phyloP scores from a whole-genome alignment of 129 eudicot genomes.

The Flaveria robusta region DNA sequence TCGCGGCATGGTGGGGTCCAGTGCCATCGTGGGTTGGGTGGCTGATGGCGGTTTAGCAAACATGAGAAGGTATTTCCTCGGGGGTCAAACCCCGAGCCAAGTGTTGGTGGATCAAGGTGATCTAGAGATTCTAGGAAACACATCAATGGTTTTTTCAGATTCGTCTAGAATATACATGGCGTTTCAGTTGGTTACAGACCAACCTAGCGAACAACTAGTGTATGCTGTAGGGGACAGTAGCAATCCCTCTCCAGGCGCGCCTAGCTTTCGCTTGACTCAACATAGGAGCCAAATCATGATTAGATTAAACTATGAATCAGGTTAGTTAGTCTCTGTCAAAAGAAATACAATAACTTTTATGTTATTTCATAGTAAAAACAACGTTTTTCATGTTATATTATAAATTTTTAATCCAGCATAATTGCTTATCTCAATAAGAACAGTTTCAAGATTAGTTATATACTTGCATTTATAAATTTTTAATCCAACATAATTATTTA shows the following conservation, averaged over 20 bases:
- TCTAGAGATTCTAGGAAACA: constrained; percentile 40
- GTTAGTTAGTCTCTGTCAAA: constrained; percentile 30
- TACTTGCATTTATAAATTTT: no score
- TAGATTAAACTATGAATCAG: constrained; percentile 52
- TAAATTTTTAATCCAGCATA: no score
- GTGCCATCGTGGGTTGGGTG: constrained; percentile 82
- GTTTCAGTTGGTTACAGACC: constrained; percentile 54
- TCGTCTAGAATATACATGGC: constrained; percentile 54
- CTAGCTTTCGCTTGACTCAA: constrained; percentile 38
- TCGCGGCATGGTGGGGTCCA: constrained; percentile 86
- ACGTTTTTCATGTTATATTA: no score
- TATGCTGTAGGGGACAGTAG: constrained; percentile 57
- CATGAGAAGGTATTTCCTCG: constrained; percentile 53
- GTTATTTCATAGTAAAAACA: no score
- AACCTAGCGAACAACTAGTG: constrained; percentile 45
- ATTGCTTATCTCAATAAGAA: no score
- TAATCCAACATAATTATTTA: no score
- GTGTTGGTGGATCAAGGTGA: constrained; percentile 54
- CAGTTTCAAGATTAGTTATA: no score
- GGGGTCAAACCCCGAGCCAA: constrained; percentile 45
- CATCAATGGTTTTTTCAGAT: constrained; percentile 30
- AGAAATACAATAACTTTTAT: no score
- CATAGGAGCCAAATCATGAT: constrained; percentile 41
- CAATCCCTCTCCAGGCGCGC: constrained; percentile 29
- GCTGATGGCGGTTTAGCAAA: constrained; percentile 30